Conservation (phyloP, 179 eudicot species). For the Silene coronaria region DNA sequence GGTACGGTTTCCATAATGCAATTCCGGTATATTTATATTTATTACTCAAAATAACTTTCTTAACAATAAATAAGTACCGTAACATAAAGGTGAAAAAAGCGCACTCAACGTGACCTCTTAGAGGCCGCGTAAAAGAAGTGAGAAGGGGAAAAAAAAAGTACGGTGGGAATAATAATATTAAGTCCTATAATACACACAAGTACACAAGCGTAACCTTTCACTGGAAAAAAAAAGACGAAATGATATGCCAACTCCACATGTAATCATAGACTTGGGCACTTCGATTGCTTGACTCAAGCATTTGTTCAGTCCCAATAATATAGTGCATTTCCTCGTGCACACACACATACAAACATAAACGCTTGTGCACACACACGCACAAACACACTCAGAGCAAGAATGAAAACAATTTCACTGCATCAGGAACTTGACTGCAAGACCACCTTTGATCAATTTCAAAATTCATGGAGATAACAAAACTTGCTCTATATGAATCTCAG, state of each 20-base stretch:
- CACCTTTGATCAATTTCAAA: neutral
- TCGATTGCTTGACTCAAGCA: neutral
- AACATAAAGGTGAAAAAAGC: too few relatives aligned
- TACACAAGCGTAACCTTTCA: neutral
- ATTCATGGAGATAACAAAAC: neutral
- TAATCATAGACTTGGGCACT: neutral
- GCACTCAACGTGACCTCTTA: too few relatives aligned
- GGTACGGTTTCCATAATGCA: too few relatives aligned
- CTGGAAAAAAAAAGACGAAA: neutral
- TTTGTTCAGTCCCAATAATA: neutral
- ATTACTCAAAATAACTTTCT: too few relatives aligned
- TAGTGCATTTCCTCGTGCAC: neutral
- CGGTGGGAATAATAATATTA: too few relatives aligned
- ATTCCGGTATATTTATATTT: too few relatives aligned
- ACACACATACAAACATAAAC: neutral
- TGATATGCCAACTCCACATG: neutral
- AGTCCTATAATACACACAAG: neutral
- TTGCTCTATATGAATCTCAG: neutral
- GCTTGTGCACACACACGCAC: neutral
- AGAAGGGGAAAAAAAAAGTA: neutral
- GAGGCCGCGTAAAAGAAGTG: too few relatives aligned
- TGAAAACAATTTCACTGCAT: neutral
- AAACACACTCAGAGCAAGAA: neutral
- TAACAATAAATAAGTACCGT: too few relatives aligned
- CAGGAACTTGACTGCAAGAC: neutral